Conservation (phyloP, 1,284 basidiomycete genomes). For the Leccinum laetum region DNA sequence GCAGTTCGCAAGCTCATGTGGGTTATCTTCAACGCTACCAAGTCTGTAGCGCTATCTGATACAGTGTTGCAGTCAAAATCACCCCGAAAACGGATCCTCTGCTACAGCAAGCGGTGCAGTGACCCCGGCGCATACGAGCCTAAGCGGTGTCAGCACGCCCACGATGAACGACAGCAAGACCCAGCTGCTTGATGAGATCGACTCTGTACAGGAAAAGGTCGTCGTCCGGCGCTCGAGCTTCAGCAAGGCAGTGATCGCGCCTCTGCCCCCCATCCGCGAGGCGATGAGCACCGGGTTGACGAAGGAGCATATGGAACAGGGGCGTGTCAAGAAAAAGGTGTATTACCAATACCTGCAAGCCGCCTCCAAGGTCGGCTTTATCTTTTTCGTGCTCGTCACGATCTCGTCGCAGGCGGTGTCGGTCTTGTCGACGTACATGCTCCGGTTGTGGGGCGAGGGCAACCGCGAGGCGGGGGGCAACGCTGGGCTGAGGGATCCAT, state of each 20-base stretch:
- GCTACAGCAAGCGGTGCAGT: constrained; percentile 51
- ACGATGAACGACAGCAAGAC: constrained; percentile 24
- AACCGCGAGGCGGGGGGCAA: constrained; percentile 67
- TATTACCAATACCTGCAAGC: constrained; percentile 83
- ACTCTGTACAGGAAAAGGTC: constrained; percentile 19
- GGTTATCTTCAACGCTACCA: constrained; percentile 26
- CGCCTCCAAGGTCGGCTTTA: constrained; percentile 74
- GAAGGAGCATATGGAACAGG: constrained; percentile 84
- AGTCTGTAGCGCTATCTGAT: background rate
- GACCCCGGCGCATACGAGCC: constrained; percentile 50
- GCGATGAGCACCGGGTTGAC: constrained; percentile 45
- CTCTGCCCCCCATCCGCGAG: constrained; percentile 38
- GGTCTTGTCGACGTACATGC: constrained; percentile 65
- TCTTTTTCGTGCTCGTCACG: constrained; percentile 62
- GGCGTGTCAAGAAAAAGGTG: constrained; percentile 77
- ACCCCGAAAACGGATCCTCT: constrained; percentile 38
- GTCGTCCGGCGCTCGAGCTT: constrained; percentile 42
- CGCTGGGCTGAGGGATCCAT: constrained; percentile 51
- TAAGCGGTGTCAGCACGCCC: constrained; percentile 44
- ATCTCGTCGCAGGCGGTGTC: constrained; percentile 54
- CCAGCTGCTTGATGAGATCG: constrained; percentile 22
- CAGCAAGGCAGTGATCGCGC: constrained; percentile 41
- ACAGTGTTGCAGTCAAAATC: constrained; percentile 10
- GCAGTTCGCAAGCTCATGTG: constrained; percentile 85
- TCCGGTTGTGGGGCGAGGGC: constrained; percentile 81